Base-by-base conservation (phyloP, 2,329 filamentous ascomycete species). In the Neocucurbitaria cava region DNA sequence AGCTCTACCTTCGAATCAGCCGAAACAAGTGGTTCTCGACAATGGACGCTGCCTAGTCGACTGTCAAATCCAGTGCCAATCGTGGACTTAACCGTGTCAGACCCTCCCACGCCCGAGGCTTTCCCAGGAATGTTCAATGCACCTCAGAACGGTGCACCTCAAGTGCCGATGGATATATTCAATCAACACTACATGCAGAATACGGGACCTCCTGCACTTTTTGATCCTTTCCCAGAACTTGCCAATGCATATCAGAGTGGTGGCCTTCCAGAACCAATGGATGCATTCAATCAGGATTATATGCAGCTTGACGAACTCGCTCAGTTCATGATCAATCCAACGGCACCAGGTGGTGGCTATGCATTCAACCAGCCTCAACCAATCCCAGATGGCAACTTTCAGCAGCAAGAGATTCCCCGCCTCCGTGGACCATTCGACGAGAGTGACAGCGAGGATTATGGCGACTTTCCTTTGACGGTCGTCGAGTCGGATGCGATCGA, bases 31-130 rank as follows among this genome's bases (percentile, higher is more conserved):
- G 18, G 18, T n/a, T 44, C 39, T 17, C 38, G 30, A 15, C 42
- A 43, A n/a, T 56, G 53, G 52, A 40, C 46, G 6, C 49, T 51
- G 33, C 43, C 52, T 33, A 49, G 54, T 39, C 39, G 51, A 26
- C 43, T 50, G 26, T 26, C 50, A 31, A 36, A 35, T 21, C 21
- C 21, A 33, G 39, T 17, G 24, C n/a, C 42, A 26, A 44, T 58
- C n/a, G 55, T 69, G 38, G 66, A 74, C 42, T 53, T 73, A 33
- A 74, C 71, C 7, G 40, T 46, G 20, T 68, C 70, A 8, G 64
- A 68, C 18, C 53, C 56, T 5, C 61, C 61, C 9, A 59, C 59
- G 10, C 60, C 59, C 17, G 40, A 24, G 5, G 24, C 38, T 18
- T 41, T 18, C 24, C 21, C 15, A 21, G 31, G 68, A 35, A 39